Evolutionary conservation across 768 basidiomycete species (phyloP).

Genomic region (Mycena rosella): DNA sequence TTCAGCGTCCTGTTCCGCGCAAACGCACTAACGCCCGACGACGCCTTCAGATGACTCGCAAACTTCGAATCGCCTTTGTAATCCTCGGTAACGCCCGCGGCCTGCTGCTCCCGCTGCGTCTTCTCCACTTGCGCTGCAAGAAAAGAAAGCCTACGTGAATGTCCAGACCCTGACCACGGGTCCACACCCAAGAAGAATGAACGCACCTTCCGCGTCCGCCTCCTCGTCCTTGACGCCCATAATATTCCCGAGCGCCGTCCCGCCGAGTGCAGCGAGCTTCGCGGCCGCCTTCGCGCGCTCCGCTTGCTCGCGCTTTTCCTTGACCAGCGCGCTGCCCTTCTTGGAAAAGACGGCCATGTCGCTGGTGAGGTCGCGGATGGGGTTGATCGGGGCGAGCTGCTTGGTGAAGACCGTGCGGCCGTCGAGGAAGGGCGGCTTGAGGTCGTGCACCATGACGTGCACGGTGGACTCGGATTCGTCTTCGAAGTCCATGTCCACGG

Average conservation of each 20-base stretch:
- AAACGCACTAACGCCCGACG: conserved; percentile 84
- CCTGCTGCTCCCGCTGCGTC: conserved; percentile 61
- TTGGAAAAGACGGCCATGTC: conserved; percentile 97
- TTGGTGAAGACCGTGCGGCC: conserved; percentile 96
- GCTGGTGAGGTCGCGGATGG: conserved; percentile 91
- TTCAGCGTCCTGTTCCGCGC: conserved; percentile 87
- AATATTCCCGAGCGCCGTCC: conserved; percentile 95
- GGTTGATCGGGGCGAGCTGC: conserved; percentile 97
- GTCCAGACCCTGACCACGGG: conserved; percentile 68
- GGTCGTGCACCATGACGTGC: conserved; percentile 96
- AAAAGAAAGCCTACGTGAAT: conserved; percentile 78
- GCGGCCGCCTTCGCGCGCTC: conserved; percentile 97
- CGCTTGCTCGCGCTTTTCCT: conserved; percentile 96
- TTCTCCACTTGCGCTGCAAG: conserved; percentile 68
- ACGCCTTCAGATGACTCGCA: conserved; percentile 90
- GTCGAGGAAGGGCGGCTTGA: conserved; percentile 98
- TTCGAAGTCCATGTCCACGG: conserved; percentile 94
- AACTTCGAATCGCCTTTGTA: conserved; percentile 98
- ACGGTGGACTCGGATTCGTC: conserved; percentile 97
- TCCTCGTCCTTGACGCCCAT: conserved; percentile 98
- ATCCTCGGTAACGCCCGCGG: conserved; percentile 70
- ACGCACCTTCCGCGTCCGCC: conserved; percentile 91
- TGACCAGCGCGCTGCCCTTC: conserved; percentile 95
- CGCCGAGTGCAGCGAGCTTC: conserved; percentile 91
- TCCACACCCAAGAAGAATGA: conserved; percentile 34